Conservation (phyloP, 164 flowering plant genomes). For the Umbilicus rupestris region DNA sequence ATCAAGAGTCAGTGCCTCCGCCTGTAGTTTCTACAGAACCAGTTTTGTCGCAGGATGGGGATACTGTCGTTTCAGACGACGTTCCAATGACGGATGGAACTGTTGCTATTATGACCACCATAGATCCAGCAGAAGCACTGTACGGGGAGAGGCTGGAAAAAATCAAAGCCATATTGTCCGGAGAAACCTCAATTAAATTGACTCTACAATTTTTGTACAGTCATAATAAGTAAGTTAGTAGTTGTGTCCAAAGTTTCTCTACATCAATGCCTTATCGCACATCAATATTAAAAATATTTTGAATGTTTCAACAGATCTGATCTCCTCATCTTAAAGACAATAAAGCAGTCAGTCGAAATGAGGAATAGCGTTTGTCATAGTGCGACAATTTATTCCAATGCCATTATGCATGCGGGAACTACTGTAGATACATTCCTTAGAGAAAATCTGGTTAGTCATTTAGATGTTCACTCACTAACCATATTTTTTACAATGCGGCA, state of each 20-base stretch:
- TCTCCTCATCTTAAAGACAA: constrained; percentile 74
- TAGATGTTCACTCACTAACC: not conserved
- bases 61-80: constrained; percentile 37
- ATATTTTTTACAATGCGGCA: not conserved
- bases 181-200: constrained; percentile 81
- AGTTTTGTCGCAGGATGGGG: constrained; percentile 31
- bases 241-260: not conserved
- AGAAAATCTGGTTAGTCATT: constrained; percentile 59
- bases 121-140: constrained; percentile 40
- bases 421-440: constrained; percentile 90
- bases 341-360: constrained; percentile 93
- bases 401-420: constrained; percentile 98
- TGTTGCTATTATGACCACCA: constrained; percentile 22
- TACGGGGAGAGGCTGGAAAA: constrained; percentile 64
- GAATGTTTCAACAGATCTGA: constrained; percentile 47
- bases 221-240: constrained; percentile 61
- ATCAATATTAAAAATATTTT: not conserved
- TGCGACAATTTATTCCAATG: constrained; percentile 92
- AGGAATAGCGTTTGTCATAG: constrained; percentile 94
- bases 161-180: constrained; percentile 68
- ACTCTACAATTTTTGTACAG: constrained; percentile 77
- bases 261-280: not conserved
- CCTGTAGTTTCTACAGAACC: constrained; percentile 27
- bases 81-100: constrained; percentile 53
- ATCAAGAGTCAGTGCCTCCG: constrained; percentile 24